Percentiles rank a stretch among this genome's conserved stretches.
phyloP scores from a whole-genome alignment of 352 stramenopile genomes.

The Peronospora belbahrii region DNA sequence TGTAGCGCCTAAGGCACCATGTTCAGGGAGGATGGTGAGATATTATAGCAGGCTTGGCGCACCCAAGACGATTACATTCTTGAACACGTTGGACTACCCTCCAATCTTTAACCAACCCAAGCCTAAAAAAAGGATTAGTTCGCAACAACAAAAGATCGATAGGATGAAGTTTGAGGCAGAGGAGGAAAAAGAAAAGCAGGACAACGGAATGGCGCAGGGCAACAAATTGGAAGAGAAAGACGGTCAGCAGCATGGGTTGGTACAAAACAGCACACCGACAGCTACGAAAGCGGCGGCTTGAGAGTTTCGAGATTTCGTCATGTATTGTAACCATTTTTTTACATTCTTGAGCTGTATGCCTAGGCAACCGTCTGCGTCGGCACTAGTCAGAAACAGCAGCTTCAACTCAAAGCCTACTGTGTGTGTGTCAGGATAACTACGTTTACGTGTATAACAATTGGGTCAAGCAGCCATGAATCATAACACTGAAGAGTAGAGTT shows the following conservation, averaged over 20 bases:
- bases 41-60: conserved; percentile 54
- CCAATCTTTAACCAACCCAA: conserved; percentile 56
- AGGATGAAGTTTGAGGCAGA: conserved; percentile 24
- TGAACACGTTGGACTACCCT: conserved; percentile 62
- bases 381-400: too few species aligned
- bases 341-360: too few species aligned
- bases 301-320: too few species aligned
- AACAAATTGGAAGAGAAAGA: conserved; percentile 27
- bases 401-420: too few species aligned
- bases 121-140: conserved; percentile 47
- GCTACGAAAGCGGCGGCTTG: conserved; percentile 13
- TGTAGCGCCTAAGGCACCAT: conserved; percentile 57
- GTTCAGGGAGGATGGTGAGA: conserved; percentile 58
- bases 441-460: too few species aligned
- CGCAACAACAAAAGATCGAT: conserved; percentile 26
- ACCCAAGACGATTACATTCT: conserved; percentile 76
- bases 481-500: too few species aligned
- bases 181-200: conserved; percentile 25
- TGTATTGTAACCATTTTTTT: too few species aligned
- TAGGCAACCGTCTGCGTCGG: too few species aligned
- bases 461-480: too few species aligned
- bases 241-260: conserved; percentile 19
- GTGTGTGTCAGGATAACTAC: too few species aligned
- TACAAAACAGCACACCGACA: conserved; percentile 17
- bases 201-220: conserved; percentile 18